phyloP scores from a whole-genome alignment of 768 basidiomycete genomes.

The Suillus bovinus region DNA sequence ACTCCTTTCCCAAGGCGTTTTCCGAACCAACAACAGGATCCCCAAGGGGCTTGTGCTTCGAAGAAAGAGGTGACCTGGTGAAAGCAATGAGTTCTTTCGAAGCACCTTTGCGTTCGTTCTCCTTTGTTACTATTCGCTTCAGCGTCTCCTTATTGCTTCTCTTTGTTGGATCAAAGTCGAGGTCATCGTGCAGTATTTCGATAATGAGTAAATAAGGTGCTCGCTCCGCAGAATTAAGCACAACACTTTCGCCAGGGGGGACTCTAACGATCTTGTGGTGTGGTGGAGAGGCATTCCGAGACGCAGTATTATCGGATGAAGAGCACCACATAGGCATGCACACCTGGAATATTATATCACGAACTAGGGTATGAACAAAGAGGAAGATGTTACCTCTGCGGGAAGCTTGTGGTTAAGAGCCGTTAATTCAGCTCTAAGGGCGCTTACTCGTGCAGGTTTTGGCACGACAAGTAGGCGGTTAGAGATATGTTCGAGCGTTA shows the following conservation, averaged over 20 bases:
- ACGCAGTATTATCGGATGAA: conserved; percentile 58
- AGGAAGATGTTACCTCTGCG: conserved; percentile 68
- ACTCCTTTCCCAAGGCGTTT: conserved; percentile 32
- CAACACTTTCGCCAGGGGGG: conserved; percentile 96
- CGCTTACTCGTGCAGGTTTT: conserved; percentile 91
- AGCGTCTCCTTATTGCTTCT: conserved; percentile 85
- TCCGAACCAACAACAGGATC: conserved; percentile 31
- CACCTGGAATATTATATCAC: conserved; percentile 45
- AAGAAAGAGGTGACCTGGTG: conserved; percentile 16
- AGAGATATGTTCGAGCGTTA: conserved; percentile 88
- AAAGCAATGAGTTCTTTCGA: conserved; percentile 58
- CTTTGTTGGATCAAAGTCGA: conserved; percentile 88
- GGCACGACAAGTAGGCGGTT: conserved; percentile 91
- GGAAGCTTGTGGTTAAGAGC: conserved; percentile 94
- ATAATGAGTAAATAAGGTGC: conserved; percentile 92
- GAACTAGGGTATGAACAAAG: conserved; percentile 6
- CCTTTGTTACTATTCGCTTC: conserved; percentile 70
- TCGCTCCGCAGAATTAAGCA: conserved; percentile 95
- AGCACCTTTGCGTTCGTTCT: conserved; percentile 57
- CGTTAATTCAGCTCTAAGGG: conserved; percentile 94
- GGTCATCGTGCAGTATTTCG: conserved; percentile 86
- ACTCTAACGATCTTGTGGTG: conserved; percentile 97
- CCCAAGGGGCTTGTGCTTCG: conserved; percentile 21
- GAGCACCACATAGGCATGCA: conserved; percentile 89
- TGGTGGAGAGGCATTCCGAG: conserved; percentile 47